Evolutionary conservation across 257 asterid species (phyloP).

Genomic region (Eustoma russellianum): DNA sequence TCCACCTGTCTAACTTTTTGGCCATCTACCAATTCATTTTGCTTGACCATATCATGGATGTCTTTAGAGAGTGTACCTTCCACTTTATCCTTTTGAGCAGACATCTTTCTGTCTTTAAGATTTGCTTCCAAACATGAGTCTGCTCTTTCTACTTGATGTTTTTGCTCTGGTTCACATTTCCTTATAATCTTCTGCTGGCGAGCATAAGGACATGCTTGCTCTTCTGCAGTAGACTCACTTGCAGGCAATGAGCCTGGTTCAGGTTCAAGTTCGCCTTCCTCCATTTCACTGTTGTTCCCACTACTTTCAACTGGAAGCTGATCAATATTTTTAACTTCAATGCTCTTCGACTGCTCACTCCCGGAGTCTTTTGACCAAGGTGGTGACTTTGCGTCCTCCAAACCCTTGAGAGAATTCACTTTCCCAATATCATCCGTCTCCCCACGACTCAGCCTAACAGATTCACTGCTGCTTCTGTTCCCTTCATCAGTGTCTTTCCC

Average conservation of each 20-base stretch:
- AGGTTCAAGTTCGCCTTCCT: slow-evolving; percentile 96
- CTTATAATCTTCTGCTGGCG: slow-evolving; percentile 25
- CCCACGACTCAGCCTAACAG: slow-evolving; percentile 37
- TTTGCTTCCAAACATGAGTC: slow-evolving; percentile 22
- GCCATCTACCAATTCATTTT: slow-evolving; percentile 28
- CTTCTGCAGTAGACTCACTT: slow-evolving; percentile 29
- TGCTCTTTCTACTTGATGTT: slow-evolving; percentile 19
- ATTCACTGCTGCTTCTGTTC: slow-evolving; percentile 44
- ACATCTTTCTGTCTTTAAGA: slow-evolving; percentile 22
- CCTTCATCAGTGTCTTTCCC: slow-evolving; percentile 77
- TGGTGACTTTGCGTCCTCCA: slow-evolving; percentile 65
- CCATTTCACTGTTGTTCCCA: slow-evolving; percentile 70
- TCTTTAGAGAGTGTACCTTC: slow-evolving; percentile 29
- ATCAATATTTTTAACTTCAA: slow-evolving; percentile 59
- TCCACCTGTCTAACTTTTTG: slow-evolving; percentile 21
- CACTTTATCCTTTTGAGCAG: slow-evolving; percentile 26
- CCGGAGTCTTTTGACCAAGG: slow-evolving; percentile 95
- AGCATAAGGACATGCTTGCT: slow-evolving; percentile 27
- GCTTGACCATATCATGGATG: slow-evolving; percentile 22
- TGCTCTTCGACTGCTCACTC: slow-evolving; percentile 83
- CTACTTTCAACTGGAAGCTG: slow-evolving; percentile 55
- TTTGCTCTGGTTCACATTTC: slow-evolving; percentile 19
- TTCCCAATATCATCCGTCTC: slow-evolving; percentile 55
- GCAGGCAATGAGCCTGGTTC: slow-evolving; percentile 52
- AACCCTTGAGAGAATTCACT: slow-evolving; percentile 50